phyloP scores from a whole-genome alignment of 352 stramenopile species.

The Pythium rishiriense region DNA sequence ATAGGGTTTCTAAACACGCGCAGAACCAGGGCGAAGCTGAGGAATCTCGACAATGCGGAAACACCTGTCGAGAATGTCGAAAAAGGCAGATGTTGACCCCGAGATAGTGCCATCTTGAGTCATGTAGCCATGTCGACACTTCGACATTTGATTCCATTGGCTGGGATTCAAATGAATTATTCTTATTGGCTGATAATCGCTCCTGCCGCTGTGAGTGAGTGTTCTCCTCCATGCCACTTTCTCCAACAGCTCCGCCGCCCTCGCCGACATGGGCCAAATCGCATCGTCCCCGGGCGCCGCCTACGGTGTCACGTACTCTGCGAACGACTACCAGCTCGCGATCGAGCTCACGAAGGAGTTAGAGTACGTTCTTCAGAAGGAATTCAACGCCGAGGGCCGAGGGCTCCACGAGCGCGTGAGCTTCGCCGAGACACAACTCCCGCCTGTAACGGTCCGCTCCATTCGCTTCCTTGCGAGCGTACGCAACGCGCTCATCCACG shows the following conservation, averaged over 20 bases:
- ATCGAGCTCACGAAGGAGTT: slow-evolving; percentile 85
- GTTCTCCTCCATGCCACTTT: neutral
- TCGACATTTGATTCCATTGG: neutral
- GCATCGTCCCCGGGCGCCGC: slow-evolving; percentile 15
- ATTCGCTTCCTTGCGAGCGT: slow-evolving; percentile 82
- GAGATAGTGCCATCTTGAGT: slow-evolving; percentile 1
- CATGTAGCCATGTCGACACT: slow-evolving; percentile 9
- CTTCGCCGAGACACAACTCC: slow-evolving; percentile 42
- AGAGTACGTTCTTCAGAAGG: slow-evolving; percentile 59
- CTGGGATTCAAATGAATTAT: too few relatives aligned
- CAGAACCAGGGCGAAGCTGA: neutral
- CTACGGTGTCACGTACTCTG: slow-evolving; percentile 35
- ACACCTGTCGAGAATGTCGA: slow-evolving; percentile 14
- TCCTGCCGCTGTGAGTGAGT: neutral
- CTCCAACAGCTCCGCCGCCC: neutral
- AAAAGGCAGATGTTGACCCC: neutral
- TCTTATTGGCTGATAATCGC: slow-evolving; percentile 14
- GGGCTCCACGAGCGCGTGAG: slow-evolving; percentile 79
- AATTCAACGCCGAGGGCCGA: slow-evolving; percentile 67
- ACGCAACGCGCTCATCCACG: slow-evolving; percentile 81
- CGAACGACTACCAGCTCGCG: slow-evolving; percentile 81
- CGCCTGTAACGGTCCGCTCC: slow-evolving; percentile 50
- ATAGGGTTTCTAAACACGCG: slow-evolving; percentile 12
- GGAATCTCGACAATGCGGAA: slow-evolving; percentile 20
- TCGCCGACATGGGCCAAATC: slow-evolving; percentile 14